A percentile compares a stretch with the other conserved stretches of the same genome.
phyloP scores from a whole-genome alignment of 2,329 filamentous ascomycete genomes.

The Drechslerella coelobrocha region DNA sequence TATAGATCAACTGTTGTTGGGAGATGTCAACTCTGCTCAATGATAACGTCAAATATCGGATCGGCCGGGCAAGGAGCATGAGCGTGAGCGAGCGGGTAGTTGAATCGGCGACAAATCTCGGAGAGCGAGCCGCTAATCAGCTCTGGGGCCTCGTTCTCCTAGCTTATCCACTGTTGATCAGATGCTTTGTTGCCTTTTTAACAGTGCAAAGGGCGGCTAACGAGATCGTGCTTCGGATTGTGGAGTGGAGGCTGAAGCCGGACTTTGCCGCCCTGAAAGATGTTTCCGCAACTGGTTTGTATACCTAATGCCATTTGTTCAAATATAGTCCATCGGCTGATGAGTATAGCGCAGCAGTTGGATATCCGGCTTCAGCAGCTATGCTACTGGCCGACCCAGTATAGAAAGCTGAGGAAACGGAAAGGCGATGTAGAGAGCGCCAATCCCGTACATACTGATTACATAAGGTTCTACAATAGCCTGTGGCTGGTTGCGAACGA shows the following conservation, averaged over 20 bases:
- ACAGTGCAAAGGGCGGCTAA: constrained; percentile 80
- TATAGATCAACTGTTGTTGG: constrained; percentile 94
- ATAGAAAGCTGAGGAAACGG: constrained; percentile 84
- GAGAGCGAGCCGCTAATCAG: constrained; percentile 64
- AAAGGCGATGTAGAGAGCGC: constrained; percentile 95
- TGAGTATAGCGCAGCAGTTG: constrained; percentile 77
- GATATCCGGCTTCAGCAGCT: constrained; percentile 97
- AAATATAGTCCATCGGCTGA: constrained; percentile 25
- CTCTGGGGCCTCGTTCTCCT: constrained; percentile 53
- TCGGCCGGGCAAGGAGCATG: constrained; percentile 77
- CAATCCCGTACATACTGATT: constrained; percentile 92
- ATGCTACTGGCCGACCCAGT: constrained; percentile 98
- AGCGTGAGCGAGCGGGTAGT: constrained; percentile 95
- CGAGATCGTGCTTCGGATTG: constrained; percentile 76
- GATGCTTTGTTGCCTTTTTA: constrained; percentile 75
- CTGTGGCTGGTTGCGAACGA: constrained; percentile 98
- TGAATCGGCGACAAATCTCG: constrained; percentile 82
- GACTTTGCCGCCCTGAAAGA: constrained; percentile 88
- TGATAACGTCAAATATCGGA: constrained; percentile 84
- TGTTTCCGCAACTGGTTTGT: constrained; percentile 76
- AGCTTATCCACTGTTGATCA: constrained; percentile 52
- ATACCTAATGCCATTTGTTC: constrained; percentile 13
- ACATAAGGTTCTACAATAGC: constrained; percentile 98
- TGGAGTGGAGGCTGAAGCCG: constrained; percentile 84
- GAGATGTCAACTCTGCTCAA: constrained; percentile 86